Base-by-base conservation (phyloP, 768 basidiomycete species). In the Serendipita indica region DNA sequence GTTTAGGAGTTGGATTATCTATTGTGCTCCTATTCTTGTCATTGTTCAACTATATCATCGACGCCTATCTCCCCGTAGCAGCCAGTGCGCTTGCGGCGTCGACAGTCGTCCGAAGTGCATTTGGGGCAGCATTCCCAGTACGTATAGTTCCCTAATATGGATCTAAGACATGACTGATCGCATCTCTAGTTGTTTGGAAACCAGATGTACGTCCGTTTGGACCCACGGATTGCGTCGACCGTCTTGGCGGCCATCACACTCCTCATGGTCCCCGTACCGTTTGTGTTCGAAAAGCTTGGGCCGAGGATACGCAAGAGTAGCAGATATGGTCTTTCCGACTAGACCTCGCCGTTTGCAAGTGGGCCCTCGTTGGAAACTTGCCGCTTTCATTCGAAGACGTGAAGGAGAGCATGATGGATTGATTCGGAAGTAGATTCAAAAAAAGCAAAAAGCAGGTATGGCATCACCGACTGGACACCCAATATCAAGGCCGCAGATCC, bases 1-100 rank as follows among this genome's bases (percentile, higher is more conserved):
- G 58, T 2, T 43, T 63, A 22, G 35, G 46, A n/a, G 49, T 65
- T 35, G 64, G 61, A 3, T 18, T 60, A 18, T 18, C 41, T 4
- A 43, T 60, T 5, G 58, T 52, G 18, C 45, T 63, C 22, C 60
- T 63, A 13, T 64, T 62, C 62, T 67, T 72, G 28, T 62, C 63
- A 1, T 58, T 70, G 58, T 65, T 68, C 63, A 65, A 66, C 60
- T 70, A 65, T 64, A 68, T 73, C 57, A 70, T 74, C 62, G 71
- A 72, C 61, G 67, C 68, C 12, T 72, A 72, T 60, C 66, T 72
- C 5, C 69, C 66, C 62, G 67, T 69, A 2, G 72, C 72, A 14
- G 72, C 73, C 28, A 69, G 69, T 14, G 72, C 72, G n/a, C 63
- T 74, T 3, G 69, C 73, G 1, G 66, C 68, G 3, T 67, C 65